Evolutionary conservation across 1,139 yeast species (phyloP), one percentile per base, ranked within the genome.

Genomic region (Entelexis paramagnoliae): DNA sequence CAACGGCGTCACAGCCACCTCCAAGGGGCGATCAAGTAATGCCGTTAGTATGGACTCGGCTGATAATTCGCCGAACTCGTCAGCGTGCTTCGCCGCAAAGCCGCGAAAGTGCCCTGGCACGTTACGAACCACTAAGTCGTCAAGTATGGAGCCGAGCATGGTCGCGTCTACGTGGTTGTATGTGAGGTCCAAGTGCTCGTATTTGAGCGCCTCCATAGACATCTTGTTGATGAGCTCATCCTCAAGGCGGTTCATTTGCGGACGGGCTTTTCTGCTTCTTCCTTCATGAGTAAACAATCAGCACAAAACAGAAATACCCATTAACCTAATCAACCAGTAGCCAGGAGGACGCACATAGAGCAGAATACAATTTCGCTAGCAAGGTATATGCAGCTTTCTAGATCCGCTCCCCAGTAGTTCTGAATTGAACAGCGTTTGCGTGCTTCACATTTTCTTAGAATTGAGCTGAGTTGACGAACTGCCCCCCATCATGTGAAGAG

Each of bases 1-100:
- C 20, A 56, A 48, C 8, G 72, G 72, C 0, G 73, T 69, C 35
- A 62, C 63, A 0, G 73, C 72, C 1, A 69, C 66, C 9, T 59
- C 57, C 33, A 66, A 58, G 14, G 34, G 46, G 14, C 6, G 26
- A 4, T 17, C 17, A 1, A 9, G 8, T 17, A 56, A 39, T 11
- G 41, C 11, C 10, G 17, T 33, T 3, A 56, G 11, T 14, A 56
- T 40, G 9, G 24, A 13, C 1, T 49, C 51, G 2, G 26, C 14
- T 1, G 43, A 16, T 6, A 46, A 50, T 3, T 42, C 26, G 13
- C 36, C 41, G 1, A 52, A 26, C 20, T 2, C 8, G 24, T 17
- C 17, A 3, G 48, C 46, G 36, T 39, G 22, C 19, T 43, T 19
- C 4, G 33, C 14, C 17, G 46, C 39, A 16, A 43, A 33, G 2